Base-by-base conservation (phyloP, 192 early-diverging fungal genomes). In the Mycoemilia scoparia region DNA sequence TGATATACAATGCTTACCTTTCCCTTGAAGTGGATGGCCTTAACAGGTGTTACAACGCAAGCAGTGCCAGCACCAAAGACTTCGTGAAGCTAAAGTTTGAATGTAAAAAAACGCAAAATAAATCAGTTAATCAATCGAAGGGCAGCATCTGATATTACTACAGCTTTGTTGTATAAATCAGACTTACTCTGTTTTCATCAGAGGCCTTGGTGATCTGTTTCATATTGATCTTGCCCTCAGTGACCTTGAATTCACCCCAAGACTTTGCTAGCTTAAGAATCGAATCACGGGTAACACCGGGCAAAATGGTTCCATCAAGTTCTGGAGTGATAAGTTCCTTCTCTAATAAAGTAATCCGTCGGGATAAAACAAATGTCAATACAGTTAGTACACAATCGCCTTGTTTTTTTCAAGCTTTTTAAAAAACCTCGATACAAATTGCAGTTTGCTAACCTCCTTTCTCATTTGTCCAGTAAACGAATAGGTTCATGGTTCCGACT, bases 401-500 rank as follows among this genome's bases (percentile, higher is more conserved):
- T n/a, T n/a, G n/a, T n/a, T n/a, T n/a, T n/a, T n/a, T n/a, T n/a
- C n/a, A n/a, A n/a, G n/a, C n/a, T n/a, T n/a, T n/a, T n/a, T n/a
- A n/a, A n/a, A n/a, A n/a, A n/a, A n/a, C n/a, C n/a, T n/a, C n/a
- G n/a, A n/a, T n/a, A n/a, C n/a, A n/a, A n/a, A n/a, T n/a, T n/a
- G n/a, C n/a, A n/a, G n/a, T n/a, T n/a, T n/a, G n/a, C n/a, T n/a
- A n/a, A n/a, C n/a, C n/a, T 32, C 82, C 84, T 24, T 72, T 28
- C 32, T 79, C 76, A 61, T 84, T 87, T 46, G 69, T 79, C 81
- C 79, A 84, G 60, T 64, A 68, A 21, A 82, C 69, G 66, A 96
- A 96, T 51, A 83, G 74, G 70, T 96, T 96, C 86, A 92, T 92
- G 19, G 91, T 88, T 21, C 91, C 91, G 23, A 95, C 89, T 61